Evolutionary conservation across 192 early-diverging fungal genomes (phyloP).

Genomic region (Linnemannia hyalina): DNA sequence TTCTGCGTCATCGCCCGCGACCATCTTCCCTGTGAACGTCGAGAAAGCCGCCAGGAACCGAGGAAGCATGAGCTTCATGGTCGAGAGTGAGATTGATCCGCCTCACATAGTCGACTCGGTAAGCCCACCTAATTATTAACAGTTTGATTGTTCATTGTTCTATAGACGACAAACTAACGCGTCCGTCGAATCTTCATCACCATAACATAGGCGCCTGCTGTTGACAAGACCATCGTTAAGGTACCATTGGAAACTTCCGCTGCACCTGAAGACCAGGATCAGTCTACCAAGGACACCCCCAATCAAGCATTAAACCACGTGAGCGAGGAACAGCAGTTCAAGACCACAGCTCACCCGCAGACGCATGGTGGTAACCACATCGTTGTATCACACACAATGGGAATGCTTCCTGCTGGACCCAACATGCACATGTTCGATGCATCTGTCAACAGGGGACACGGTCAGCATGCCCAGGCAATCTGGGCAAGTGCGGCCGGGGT

Average conservation of each 20-base stretch:
- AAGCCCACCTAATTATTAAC: neutral
- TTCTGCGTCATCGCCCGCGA: slow-evolving; percentile 10
- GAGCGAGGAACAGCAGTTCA: neutral
- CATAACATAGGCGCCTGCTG: neutral
- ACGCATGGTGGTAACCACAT: too few species aligned
- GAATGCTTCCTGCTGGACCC: neutral
- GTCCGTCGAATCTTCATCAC: too few species aligned
- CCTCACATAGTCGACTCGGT: neutral
- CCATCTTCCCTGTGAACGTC: slow-evolving; percentile 41
- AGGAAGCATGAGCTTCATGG: slow-evolving; percentile 55
- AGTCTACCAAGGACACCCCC: neutral
- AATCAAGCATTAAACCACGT: neutral
- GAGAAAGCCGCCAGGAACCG: slow-evolving; percentile 49
- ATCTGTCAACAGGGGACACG: neutral
- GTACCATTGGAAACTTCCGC: neutral
- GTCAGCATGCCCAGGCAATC: slow-evolving; percentile 17
- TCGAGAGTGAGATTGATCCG: slow-evolving; percentile 46
- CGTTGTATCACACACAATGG: neutral
- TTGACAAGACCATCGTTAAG: neutral
- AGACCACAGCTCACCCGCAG: neutral
- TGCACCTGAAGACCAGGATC: neutral
- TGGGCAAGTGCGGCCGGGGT: slow-evolving; percentile 10
- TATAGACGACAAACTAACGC: too few species aligned
- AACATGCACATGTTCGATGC: slow-evolving; percentile 18
- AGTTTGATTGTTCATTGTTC: neutral